phyloP scores from a whole-genome alignment of 2,329 filamentous ascomycete genomes.

The Fusarium algeriense region DNA sequence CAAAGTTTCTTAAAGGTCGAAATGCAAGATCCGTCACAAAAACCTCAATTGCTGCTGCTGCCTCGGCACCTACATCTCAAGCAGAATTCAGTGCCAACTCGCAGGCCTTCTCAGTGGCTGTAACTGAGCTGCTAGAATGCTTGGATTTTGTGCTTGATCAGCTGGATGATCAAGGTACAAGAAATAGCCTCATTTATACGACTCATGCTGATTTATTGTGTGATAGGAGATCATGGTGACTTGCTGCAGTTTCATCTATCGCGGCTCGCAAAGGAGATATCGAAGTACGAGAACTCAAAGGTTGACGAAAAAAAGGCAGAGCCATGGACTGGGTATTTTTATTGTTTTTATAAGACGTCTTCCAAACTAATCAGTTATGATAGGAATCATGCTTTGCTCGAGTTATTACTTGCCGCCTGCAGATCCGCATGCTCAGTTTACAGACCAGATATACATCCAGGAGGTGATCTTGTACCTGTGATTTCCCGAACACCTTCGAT shows the following conservation, averaged over 20 bases:
- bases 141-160: constrained; percentile 44
- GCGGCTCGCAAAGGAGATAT: constrained; percentile 36
- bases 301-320: constrained; percentile 2
- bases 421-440: constrained; percentile 42
- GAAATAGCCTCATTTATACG: not conserved
- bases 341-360: not conserved
- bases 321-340: constrained; percentile 26
- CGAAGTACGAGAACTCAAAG: constrained; percentile 38
- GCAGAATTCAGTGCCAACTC: constrained; percentile 38
- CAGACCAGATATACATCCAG: constrained; percentile 11
- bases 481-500: constrained; percentile 35
- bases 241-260: constrained; percentile 39
- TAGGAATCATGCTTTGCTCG: not conserved
- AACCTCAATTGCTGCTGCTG: constrained; percentile 4
- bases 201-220: accelerated
- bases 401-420: constrained; percentile 32
- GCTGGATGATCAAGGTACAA: constrained; percentile 33
- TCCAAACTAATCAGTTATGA: not conserved
- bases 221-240: constrained; percentile 38
- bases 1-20: not conserved
- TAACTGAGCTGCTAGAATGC: constrained; percentile 36
- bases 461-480: constrained; percentile 23
- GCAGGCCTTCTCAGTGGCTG: constrained; percentile 36
- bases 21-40: not conserved
- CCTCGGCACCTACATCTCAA: constrained; percentile 6